These are phyloP conservation scores for Kalmusia sp. DNA, from an alignment of 2,329 filamentous ascomycete genomes.

Conservation along the genomic window DNA sequence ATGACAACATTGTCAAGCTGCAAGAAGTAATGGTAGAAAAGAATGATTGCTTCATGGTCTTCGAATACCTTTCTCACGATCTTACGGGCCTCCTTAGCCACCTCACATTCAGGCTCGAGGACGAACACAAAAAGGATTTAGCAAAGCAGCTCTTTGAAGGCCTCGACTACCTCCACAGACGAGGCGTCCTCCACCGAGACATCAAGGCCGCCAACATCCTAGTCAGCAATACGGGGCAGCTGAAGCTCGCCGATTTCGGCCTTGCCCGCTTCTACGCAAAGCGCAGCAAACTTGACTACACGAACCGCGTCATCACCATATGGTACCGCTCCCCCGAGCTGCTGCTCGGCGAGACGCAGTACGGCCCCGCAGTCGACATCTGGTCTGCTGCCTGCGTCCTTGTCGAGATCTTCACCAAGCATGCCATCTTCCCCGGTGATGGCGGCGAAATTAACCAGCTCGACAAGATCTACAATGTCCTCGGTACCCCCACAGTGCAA, in stretches of 20 bases:
- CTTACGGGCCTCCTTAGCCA: constrained; percentile 95
- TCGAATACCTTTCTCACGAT: constrained; percentile 96
- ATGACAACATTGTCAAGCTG: constrained; percentile 81
- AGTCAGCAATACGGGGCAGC: constrained; percentile 83
- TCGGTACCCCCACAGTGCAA: constrained; percentile 83
- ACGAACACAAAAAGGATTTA: constrained; percentile 89
- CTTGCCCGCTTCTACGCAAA: constrained; percentile 97
- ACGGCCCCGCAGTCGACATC: constrained; percentile 94
- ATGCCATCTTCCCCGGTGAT: constrained; percentile 94
- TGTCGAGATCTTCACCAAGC: constrained; percentile 92
- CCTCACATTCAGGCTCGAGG: constrained; percentile 84
- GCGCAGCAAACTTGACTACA: constrained; percentile 89
- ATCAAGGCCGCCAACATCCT: constrained; percentile 99
- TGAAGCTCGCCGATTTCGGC: constrained; percentile 96
- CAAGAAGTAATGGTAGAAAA: constrained; percentile 97
- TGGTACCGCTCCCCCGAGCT: constrained; percentile 98
- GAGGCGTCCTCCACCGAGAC: constrained; percentile 94
- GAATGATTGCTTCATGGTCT: constrained; percentile 99
- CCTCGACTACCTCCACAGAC: constrained; percentile 88
- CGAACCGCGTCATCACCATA: constrained; percentile 97
- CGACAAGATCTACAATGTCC: constrained; percentile 92
- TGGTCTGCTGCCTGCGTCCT: constrained; percentile 98
- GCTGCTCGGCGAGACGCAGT: constrained; percentile 90
- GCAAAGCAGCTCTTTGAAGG: constrained; percentile 93
- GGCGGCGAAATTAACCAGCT: constrained; percentile 95